These are phyloP conservation scores for Phytophthora litchii DNA, from an alignment of 352 stramenopile genomes.

Conservation along the genomic window DNA sequence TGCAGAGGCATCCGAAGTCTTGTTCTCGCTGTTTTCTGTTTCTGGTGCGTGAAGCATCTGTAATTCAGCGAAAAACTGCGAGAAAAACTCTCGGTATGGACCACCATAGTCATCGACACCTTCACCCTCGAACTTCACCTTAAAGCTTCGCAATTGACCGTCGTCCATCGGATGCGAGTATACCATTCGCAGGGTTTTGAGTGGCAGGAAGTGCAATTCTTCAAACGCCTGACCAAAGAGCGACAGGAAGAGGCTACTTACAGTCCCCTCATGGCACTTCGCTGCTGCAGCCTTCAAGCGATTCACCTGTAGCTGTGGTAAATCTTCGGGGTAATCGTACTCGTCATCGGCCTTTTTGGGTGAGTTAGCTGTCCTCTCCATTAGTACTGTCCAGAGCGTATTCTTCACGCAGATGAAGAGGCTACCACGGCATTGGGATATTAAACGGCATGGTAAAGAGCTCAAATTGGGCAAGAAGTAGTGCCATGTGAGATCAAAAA, in stretches of 20 bases:
- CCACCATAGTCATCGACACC: constrained; percentile 95
- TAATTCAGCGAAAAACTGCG: constrained; percentile 79
- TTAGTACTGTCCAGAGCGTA: constrained; percentile 65
- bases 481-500: constrained; percentile 82
- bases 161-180: constrained; percentile 94
- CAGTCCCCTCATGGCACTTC: constrained; percentile 67
- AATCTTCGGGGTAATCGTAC: constrained; percentile 92
- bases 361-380: constrained; percentile 78
- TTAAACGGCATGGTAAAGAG: constrained; percentile 44
- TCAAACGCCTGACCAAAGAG: constrained; percentile 89
- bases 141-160: constrained; percentile 90
- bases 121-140: constrained; percentile 95
- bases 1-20: constrained; percentile 6
- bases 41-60: constrained; percentile 48
- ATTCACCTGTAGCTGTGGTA: constrained; percentile 86
- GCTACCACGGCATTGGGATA: constrained; percentile 67
- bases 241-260: constrained; percentile 73
- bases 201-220: constrained; percentile 83
- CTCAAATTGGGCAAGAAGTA: constrained; percentile 53
- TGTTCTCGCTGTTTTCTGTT: background rate
- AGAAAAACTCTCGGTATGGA: constrained; percentile 94
- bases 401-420: constrained; percentile 88
- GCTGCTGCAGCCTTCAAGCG: constrained; percentile 83
- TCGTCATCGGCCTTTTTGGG: constrained; percentile 88
- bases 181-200: constrained; percentile 80